Conservation (phyloP, 2,329 filamentous ascomycete genomes). For the Cladosporium velox region DNA sequence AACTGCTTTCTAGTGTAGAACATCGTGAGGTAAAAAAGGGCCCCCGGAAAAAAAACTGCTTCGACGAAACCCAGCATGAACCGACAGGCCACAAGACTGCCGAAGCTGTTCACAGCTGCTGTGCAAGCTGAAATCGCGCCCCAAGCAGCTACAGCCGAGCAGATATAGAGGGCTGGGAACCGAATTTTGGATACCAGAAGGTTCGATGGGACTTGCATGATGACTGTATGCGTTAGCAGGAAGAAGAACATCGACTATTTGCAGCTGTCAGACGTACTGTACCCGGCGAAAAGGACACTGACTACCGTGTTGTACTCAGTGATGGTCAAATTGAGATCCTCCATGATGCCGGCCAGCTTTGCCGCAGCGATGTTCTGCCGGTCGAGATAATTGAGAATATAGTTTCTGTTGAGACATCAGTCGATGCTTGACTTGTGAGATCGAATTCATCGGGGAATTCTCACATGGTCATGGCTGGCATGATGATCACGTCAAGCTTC, state of each 20-base stretch:
- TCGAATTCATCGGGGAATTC: background rate
- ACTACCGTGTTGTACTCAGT: slow-evolving; percentile 31
- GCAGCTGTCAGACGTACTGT: slow-evolving; percentile 23
- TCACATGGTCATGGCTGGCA: slow-evolving; percentile 29
- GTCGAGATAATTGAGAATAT: slow-evolving; percentile 34
- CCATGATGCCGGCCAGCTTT: slow-evolving; percentile 30
- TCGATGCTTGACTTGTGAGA: background rate
- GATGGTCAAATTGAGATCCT: slow-evolving; percentile 24
- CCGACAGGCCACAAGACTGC: slow-evolving; percentile 47
- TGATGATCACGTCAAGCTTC: slow-evolving; percentile 31
- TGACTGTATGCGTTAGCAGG: slow-evolving; percentile 35
- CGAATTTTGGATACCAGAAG: slow-evolving; percentile 56
- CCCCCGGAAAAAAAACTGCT: slow-evolving; percentile 55
- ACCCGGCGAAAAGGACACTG: slow-evolving; percentile 32
- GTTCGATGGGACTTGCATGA: slow-evolving; percentile 65
- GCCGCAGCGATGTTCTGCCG: slow-evolving; percentile 30
- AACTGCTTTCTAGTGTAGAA: slow-evolving; percentile 54
- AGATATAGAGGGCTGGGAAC: slow-evolving; percentile 55
- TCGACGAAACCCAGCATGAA: slow-evolving; percentile 54
- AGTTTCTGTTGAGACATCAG: slow-evolving; percentile 22
- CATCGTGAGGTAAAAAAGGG: slow-evolving; percentile 50
- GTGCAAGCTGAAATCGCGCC: slow-evolving; percentile 48
- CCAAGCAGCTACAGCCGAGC: slow-evolving; percentile 45
- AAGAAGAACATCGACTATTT: background rate
- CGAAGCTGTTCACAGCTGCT: slow-evolving; percentile 47